phyloP scores from a whole-genome alignment of 768 basidiomycete species.

The Piloderma croceum region DNA sequence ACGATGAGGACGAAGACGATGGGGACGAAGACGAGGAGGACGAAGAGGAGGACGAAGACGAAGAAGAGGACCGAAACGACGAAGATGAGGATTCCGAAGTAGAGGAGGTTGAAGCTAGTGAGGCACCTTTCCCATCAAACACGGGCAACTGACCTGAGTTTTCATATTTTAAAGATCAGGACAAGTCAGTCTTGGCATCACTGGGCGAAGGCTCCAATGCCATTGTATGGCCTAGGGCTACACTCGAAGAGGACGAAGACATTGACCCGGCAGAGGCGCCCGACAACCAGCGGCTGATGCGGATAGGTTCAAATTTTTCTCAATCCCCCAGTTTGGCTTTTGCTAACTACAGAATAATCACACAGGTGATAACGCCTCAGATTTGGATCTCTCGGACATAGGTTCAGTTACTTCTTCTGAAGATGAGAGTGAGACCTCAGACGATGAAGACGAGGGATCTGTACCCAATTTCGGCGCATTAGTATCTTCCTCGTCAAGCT shows the following conservation, averaged over 20 bases:
- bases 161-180: background rate
- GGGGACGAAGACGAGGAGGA: conserved; percentile 29
- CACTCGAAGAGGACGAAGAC: conserved; percentile 53
- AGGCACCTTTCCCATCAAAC: conserved; percentile 19
- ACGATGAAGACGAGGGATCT: conserved; percentile 36
- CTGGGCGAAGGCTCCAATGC: conserved; percentile 75
- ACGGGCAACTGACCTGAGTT: too few relatives aligned
- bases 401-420: conserved; percentile 52
- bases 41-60: conserved; percentile 18
- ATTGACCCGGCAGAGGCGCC: conserved; percentile 53
- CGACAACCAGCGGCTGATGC: conserved; percentile 66
- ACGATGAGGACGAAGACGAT: conserved; percentile 26
- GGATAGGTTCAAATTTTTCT: conserved; percentile 48
- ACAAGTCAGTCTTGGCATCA: conserved; percentile 15
- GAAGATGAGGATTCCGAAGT: conserved; percentile 28
- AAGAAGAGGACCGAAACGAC: conserved; percentile 31
- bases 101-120: conserved; percentile 53
- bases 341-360: conserved; percentile 1
- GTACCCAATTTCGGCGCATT: conserved; percentile 28
- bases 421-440: conserved; percentile 38
- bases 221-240: conserved; percentile 72
- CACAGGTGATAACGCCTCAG: conserved; percentile 57
- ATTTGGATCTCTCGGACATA: conserved; percentile 56
- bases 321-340: conserved; percentile 1
- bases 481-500: conserved; percentile 45